phyloP scores from a whole-genome alignment of 345 rosid genomes.

The Lagerstroemia speciosa region DNA sequence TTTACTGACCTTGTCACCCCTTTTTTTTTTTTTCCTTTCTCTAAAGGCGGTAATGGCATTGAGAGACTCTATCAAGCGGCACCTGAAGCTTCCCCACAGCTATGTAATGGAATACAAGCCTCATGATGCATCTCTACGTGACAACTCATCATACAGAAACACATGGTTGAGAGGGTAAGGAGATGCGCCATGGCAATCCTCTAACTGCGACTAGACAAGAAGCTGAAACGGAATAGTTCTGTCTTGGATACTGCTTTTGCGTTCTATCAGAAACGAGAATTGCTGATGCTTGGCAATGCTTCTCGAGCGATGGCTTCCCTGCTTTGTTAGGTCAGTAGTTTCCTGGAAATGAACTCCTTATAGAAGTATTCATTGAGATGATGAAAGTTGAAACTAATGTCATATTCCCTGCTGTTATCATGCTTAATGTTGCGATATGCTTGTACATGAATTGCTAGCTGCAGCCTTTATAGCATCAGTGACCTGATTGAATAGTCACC shows the following conservation, averaged over 20 bases:
- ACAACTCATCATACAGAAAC: conserved; percentile 87
- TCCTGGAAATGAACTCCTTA: neutral
- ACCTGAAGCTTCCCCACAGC: conserved; percentile 79
- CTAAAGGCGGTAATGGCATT: conserved; percentile 82
- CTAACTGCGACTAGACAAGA: neutral
- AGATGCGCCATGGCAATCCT: neutral
- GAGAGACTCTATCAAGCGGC: conserved; percentile 78
- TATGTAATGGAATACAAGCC: conserved; percentile 98
- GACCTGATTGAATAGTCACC: conserved; percentile 27
- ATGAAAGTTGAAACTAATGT: neutral
- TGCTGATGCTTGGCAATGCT: conserved; percentile 1
- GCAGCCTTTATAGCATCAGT: neutral
- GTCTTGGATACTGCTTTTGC: neutral
- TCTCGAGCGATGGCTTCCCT: neutral
- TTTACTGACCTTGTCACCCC: conserved; percentile 1
- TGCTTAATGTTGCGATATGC: neutral
- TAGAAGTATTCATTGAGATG: neutral
- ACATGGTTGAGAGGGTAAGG: conserved; percentile 90
- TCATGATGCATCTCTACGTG: conserved; percentile 86
- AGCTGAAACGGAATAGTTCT: neutral
- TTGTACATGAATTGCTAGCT: neutral
- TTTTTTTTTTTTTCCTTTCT: no score
- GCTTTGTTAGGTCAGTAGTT: neutral
- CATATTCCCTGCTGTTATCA: conserved; percentile 15
- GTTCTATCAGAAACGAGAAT: neutral